Evolutionary conservation across 2,329 filamentous ascomycete species (phyloP).

Genomic region (Herpotrichia juniperi): DNA sequence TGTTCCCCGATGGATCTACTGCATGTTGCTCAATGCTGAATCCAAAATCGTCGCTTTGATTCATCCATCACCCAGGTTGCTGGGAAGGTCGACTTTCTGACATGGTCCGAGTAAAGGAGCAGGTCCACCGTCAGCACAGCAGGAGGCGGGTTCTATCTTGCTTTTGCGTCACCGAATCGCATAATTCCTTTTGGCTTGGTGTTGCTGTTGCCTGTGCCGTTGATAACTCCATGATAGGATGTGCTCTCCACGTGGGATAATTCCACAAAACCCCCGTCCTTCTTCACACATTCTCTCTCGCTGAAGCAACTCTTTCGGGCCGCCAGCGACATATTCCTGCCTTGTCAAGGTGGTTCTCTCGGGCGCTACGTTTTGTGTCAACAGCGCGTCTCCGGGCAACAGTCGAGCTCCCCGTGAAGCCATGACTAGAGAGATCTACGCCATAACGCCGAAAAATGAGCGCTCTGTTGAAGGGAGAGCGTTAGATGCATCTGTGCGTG

Average conservation of each 20-base stretch:
- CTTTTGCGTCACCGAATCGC: slow-evolving; percentile 23
- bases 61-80: slow-evolving; percentile 38
- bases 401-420: not conserved
- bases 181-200: slow-evolving; percentile 15
- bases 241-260: slow-evolving; percentile 32
- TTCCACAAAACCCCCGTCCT: not conserved
- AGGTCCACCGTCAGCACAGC: slow-evolving; percentile 14
- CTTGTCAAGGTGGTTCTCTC: not conserved
- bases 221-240: slow-evolving; percentile 12
- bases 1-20: slow-evolving; percentile 41
- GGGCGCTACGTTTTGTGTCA: slow-evolving; percentile 2
- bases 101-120: slow-evolving; percentile 16
- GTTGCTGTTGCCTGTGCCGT: not conserved
- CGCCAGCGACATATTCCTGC: slow-evolving; percentile 1
- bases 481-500: slow-evolving; percentile 5
- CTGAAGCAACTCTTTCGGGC: not conserved
- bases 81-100: slow-evolving; percentile 25
- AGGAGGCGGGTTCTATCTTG: slow-evolving; percentile 18
- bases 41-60: slow-evolving; percentile 8
- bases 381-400: slow-evolving; percentile 7
- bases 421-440: slow-evolving; percentile 1
- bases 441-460: slow-evolving; percentile 2
- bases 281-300: slow-evolving; percentile 1
- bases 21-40: slow-evolving; percentile 8
- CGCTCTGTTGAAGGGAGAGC: slow-evolving; percentile 5